Evolutionary conservation across 495 filamentous ascomycete genomes (phyloP).

Genomic region (Penicillium paradoxum): DNA sequence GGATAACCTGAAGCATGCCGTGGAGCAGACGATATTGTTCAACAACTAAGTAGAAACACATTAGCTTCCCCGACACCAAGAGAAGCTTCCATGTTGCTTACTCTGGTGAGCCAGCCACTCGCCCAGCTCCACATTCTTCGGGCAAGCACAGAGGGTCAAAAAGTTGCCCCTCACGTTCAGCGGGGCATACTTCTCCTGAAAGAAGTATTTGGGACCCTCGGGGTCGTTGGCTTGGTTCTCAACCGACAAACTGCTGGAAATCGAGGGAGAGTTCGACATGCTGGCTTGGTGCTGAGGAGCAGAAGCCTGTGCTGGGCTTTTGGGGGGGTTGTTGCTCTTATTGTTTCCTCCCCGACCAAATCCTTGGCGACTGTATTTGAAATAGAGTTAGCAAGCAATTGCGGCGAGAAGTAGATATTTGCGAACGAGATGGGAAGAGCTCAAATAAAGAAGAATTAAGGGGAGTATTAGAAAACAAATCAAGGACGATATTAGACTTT

Average conservation of each 20-base stretch:
- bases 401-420: constrained; percentile 18
- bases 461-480: background rate
- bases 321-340: constrained; percentile 46
- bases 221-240: constrained; percentile 50
- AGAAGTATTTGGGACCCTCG: constrained; percentile 62
- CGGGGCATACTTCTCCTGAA: constrained; percentile 74
- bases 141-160: constrained; percentile 86
- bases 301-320: constrained; percentile 44
- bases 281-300: constrained; percentile 37
- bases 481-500: constrained; percentile 11
- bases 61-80: constrained; percentile 15
- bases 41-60: constrained; percentile 54
- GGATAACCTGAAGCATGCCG: constrained; percentile 76
- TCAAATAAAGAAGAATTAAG: background rate
- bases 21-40: constrained; percentile 85
- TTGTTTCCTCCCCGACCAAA: constrained; percentile 50
- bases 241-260: constrained; percentile 46
- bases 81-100: constrained; percentile 34
- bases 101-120: constrained; percentile 96
- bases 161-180: constrained; percentile 95
- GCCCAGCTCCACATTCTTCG: constrained; percentile 80
- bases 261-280: constrained; percentile 55
- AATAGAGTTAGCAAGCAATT: constrained; percentile 47
- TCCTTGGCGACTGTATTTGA: constrained; percentile 42
- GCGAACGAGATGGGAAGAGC: background rate